These are phyloP conservation scores for Cryphonectria parasitica DNA, from an alignment of 2,329 filamentous ascomycete genomes.

Conservation along the genomic window DNA sequence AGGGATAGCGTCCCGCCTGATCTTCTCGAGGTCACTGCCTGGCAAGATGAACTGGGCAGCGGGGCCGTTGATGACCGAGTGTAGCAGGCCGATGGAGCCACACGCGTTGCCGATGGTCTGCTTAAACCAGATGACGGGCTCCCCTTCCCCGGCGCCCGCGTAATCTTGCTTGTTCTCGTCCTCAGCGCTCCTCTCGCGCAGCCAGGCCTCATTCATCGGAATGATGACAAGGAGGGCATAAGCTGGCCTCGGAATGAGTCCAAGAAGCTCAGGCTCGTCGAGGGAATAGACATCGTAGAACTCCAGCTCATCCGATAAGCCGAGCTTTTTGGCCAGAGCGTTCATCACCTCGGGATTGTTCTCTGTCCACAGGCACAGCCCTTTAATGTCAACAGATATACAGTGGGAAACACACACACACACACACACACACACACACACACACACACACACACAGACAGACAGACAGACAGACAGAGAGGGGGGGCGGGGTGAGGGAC, in stretches of 20 bases:
- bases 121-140: constrained; percentile 80
- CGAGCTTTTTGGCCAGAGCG: constrained; percentile 70
- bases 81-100: constrained; percentile 77
- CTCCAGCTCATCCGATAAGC: constrained; percentile 66
- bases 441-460: no score
- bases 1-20: constrained; percentile 66
- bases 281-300: constrained; percentile 86
- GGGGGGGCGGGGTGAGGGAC: not conserved
- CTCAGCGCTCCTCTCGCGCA: constrained; percentile 52
- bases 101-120: constrained; percentile 86
- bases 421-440: no score
- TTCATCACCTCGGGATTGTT: constrained; percentile 81
- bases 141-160: constrained; percentile 43
- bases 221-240: constrained; percentile 81
- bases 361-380: constrained; percentile 37
- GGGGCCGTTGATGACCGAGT: constrained; percentile 72
- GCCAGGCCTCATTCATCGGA: constrained; percentile 57
- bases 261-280: constrained; percentile 75
- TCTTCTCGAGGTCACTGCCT: constrained; percentile 57
- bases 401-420: no score
- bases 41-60: constrained; percentile 58
- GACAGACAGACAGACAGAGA: no score
- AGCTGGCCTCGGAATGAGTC: constrained; percentile 75
- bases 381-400: constrained; percentile 12
- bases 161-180: constrained; percentile 59